phyloP scores from a whole-genome alignment of 2,329 filamentous ascomycete genomes.

The Neonectria hederae region DNA sequence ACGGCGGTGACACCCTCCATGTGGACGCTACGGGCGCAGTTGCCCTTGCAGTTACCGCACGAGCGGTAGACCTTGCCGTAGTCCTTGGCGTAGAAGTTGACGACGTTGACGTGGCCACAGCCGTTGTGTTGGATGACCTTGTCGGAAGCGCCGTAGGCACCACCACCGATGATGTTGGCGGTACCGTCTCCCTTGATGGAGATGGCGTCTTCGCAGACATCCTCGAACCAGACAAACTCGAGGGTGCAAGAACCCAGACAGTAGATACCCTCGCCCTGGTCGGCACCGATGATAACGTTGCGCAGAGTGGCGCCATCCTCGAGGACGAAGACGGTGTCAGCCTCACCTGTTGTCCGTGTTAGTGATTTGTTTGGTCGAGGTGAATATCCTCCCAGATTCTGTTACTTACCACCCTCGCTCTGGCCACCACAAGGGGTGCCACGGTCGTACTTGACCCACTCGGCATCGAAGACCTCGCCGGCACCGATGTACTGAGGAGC shows the following conservation, averaged over 20 bases:
- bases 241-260: slow-evolving; percentile 55
- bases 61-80: slow-evolving; percentile 55
- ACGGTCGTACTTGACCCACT: slow-evolving; percentile 51
- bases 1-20: slow-evolving; percentile 54
- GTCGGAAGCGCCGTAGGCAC: slow-evolving; percentile 50
- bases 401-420: slow-evolving; percentile 52
- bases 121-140: slow-evolving; percentile 55
- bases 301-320: slow-evolving; percentile 53
- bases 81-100: slow-evolving; percentile 55
- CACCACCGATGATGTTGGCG: slow-evolving; percentile 53
- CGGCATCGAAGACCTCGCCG: slow-evolving; percentile 44
- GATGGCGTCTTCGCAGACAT: slow-evolving; percentile 53
- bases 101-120: slow-evolving; percentile 53
- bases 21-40: slow-evolving; percentile 55
- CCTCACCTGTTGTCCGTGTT: slow-evolving; percentile 20
- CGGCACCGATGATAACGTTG: slow-evolving; percentile 57
- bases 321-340: slow-evolving; percentile 54
- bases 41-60: slow-evolving; percentile 40
- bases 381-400: not conserved
- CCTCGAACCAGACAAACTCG: slow-evolving; percentile 60
- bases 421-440: slow-evolving; percentile 53
- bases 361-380: not conserved
- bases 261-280: slow-evolving; percentile 58
- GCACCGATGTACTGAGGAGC: slow-evolving; percentile 43
- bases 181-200: slow-evolving; percentile 48